Evolutionary conservation across 1,284 basidiomycete species (phyloP), one percentile per base, ranked within the genome.

Genomic region (Tilletia setariae): DNA sequence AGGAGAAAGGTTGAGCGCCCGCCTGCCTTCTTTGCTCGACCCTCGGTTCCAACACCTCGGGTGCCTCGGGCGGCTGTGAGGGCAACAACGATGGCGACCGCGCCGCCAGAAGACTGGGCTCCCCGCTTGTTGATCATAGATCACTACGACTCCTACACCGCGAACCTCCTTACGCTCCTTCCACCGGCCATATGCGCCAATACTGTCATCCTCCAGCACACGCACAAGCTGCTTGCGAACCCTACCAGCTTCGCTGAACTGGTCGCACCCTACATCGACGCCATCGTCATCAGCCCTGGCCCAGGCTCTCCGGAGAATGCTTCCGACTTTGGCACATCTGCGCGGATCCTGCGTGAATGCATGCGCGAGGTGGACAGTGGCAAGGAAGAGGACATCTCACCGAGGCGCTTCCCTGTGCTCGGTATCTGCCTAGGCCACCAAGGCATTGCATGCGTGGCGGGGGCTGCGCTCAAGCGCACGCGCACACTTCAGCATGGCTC

Each of bases 391-490:
- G 15, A 56, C 21, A 51, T 25, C 44, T 11, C 65, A 68, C 3
- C 67, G 73, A 15, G 67, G 53, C 75, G 86, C 42, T 68, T 90
- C 1, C 92, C 92, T 0, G 86, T 92, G 51, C 90, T 94, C 70
- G 92, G 92, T 1, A 90, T 98, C 2, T 98, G 94, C 79, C 86
- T 98, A 13, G 95, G 95, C 0, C 87, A 94, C 67, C 95, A 98
- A 82, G 94, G 93, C 69, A 86, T 98, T 43, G 91, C 88, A 0
- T 86, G 91, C 8, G 90, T 90, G 64, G 89, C 88, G 73, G 93
- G 93, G 13, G 93, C 89, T 0, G 66, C 63, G 15, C 70, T 79
- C 30, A 69, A 64, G 2, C 70, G 74, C 8, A 68, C 76, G 51
- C 44, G 53, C 47, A 69, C 69, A 53, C 67, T 79, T 30, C 68